These are phyloP conservation scores for Bacidia rubella DNA, from an alignment of 495 filamentous ascomycete species.

Conservation along the genomic window DNA sequence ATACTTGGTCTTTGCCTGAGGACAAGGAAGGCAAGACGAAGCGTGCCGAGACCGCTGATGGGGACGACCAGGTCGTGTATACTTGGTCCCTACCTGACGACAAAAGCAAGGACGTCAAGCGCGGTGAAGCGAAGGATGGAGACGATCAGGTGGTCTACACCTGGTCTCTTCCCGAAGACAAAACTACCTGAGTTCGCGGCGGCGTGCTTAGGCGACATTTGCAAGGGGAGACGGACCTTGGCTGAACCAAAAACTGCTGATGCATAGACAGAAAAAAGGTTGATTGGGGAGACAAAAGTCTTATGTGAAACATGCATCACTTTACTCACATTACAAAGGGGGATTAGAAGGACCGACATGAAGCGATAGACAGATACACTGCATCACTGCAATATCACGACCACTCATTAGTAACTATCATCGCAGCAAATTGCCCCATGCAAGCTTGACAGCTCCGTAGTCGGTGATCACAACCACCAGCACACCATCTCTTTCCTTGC, in stretches of 20 bases:
- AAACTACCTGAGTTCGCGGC: neutral
- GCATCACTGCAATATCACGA: neutral
- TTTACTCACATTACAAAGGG: neutral
- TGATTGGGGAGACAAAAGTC: neutral
- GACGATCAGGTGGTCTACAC: constrained; percentile 1
- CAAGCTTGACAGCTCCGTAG: too few relatives aligned
- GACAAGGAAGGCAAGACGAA: neutral
- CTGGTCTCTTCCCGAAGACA: constrained; percentile 1
- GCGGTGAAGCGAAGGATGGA: neutral
- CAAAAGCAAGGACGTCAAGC: neutral
- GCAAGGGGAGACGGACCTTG: neutral
- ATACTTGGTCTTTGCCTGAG: neutral
- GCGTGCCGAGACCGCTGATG: neutral
- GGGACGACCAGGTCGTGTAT: neutral
- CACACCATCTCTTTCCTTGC: too few relatives aligned
- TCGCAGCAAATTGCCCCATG: too few relatives aligned
- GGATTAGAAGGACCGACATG: neutral
- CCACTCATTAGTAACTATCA: too few relatives aligned
- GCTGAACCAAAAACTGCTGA: too few relatives aligned
- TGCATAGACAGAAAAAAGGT: too few relatives aligned
- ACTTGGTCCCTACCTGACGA: neutral
- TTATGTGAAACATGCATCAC: neutral
- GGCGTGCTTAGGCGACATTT: neutral
- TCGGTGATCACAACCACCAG: too few relatives aligned
- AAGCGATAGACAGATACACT: neutral